Conservation (phyloP, 2,329 filamentous ascomycete species). For the Trichoderma semiorbis region DNA sequence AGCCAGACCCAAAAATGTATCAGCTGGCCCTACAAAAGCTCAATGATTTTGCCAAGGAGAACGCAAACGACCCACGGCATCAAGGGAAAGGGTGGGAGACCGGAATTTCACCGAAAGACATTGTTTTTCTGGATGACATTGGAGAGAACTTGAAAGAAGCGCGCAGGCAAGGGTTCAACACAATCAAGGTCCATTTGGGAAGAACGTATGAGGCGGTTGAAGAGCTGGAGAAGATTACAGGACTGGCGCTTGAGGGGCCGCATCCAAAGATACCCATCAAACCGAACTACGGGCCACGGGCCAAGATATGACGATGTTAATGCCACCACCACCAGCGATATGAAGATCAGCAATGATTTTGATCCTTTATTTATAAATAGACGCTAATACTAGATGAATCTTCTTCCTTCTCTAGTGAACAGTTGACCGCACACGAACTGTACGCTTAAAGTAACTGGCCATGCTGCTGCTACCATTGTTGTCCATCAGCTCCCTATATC, state of each 20-base stretch:
- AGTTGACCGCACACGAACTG: neutral
- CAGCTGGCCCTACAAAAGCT: conserved; percentile 65
- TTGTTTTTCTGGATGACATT: conserved; percentile 91
- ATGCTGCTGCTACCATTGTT: neutral
- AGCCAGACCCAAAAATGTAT: conserved; percentile 83
- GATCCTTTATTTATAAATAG: neutral
- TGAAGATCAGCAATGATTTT: neutral
- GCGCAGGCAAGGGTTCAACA: conserved; percentile 69
- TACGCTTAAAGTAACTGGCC: neutral
- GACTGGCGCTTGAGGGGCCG: conserved; percentile 57
- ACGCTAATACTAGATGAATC: neutral
- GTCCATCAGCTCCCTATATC: neutral
- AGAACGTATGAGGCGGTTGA: conserved; percentile 76
- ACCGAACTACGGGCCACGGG: conserved; percentile 35
- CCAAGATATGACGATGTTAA: conserved; percentile 38
- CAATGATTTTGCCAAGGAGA: conserved; percentile 57
- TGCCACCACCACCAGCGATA: neutral
- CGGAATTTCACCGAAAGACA: conserved; percentile 59
- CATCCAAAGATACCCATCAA: conserved; percentile 50
- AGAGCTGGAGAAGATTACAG: conserved; percentile 72
- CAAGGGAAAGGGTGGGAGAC: conserved; percentile 42
- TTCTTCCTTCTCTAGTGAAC: neutral
- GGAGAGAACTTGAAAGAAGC: conserved; percentile 87
- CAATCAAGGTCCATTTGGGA: conserved; percentile 80
- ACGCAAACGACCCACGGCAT: conserved; percentile 40